Conservation (phyloP, 441 rosid genomes). For the Jatropha multifida region DNA sequence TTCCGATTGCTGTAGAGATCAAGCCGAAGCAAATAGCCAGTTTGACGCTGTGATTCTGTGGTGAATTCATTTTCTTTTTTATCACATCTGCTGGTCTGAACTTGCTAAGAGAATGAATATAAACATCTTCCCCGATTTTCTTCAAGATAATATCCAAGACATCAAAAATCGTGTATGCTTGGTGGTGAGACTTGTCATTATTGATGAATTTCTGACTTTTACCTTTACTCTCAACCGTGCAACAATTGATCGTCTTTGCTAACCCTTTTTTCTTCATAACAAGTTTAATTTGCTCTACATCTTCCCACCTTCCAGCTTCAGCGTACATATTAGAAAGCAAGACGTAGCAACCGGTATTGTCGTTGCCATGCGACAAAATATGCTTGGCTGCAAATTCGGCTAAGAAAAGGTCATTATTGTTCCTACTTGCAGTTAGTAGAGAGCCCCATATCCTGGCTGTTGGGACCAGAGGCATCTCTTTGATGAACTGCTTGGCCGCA, state of each 20-base stretch:
- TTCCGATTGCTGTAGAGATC: constrained; percentile 48
- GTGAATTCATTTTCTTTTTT: constrained; percentile 34
- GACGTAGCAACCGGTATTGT: constrained; percentile 59
- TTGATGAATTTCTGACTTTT: constrained; percentile 43
- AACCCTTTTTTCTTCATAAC: constrained; percentile 55
- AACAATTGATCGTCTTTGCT: constrained; percentile 38
- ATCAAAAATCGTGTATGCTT: constrained; percentile 34
- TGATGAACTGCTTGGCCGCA: constrained; percentile 47
- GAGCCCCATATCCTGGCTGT: constrained; percentile 71
- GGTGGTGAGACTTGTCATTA: constrained; percentile 42
- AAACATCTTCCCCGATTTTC: constrained; percentile 41
- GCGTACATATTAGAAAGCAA: constrained; percentile 65
- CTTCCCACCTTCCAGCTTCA: constrained; percentile 58
- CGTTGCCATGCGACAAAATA: constrained; percentile 51
- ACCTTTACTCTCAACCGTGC: constrained; percentile 39
- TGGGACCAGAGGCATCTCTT: constrained; percentile 49
- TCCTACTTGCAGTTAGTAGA: constrained; percentile 56
- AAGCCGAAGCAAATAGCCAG: constrained; percentile 58
- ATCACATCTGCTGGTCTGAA: constrained; percentile 38
- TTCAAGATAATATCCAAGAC: constrained; percentile 45
- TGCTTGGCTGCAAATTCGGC: constrained; percentile 61
- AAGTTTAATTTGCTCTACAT: constrained; percentile 45
- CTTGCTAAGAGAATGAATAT: constrained; percentile 27
- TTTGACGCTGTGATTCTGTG: constrained; percentile 51
- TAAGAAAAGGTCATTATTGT: constrained; percentile 40